These are phyloP conservation scores for Aspergillus nomiae DNA, from an alignment of 2,329 filamentous ascomycete genomes.

Conservation along the genomic window DNA sequence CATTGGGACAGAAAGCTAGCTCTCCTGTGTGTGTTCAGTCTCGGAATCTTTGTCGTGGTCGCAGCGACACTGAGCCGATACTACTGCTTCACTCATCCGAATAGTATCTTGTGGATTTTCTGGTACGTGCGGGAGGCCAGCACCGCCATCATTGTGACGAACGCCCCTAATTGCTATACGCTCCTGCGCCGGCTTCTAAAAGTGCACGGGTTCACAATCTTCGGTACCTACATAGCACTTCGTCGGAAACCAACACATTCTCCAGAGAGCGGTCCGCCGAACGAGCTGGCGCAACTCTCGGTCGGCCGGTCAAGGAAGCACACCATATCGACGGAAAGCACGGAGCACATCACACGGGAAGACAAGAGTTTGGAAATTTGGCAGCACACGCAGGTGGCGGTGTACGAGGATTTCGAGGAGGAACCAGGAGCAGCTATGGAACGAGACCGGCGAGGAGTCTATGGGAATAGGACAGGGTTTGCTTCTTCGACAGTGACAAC, in stretches of 20 bases:
- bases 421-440: not conserved
- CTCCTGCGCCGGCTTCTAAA: not conserved
- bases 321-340: not conserved
- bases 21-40: not conserved
- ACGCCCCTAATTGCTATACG: not conserved
- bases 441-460: not conserved
- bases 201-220: not conserved
- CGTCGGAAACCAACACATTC: not conserved
- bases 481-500: not conserved
- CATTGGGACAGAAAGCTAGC: not conserved
- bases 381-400: not conserved
- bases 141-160: not conserved
- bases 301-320: not conserved
- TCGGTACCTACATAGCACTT: not conserved
- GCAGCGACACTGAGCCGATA: not conserved
- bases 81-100: not conserved
- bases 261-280: not conserved
- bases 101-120: not conserved
- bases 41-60: not conserved
- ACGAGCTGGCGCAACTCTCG: not conserved
- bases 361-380: not conserved
- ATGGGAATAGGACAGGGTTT: not conserved
- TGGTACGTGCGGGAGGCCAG: not conserved
- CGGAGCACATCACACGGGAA: not conserved
- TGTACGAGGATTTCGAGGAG: not conserved